phyloP scores from a whole-genome alignment of 306 rosid species.

The Vigna nakashimae region DNA sequence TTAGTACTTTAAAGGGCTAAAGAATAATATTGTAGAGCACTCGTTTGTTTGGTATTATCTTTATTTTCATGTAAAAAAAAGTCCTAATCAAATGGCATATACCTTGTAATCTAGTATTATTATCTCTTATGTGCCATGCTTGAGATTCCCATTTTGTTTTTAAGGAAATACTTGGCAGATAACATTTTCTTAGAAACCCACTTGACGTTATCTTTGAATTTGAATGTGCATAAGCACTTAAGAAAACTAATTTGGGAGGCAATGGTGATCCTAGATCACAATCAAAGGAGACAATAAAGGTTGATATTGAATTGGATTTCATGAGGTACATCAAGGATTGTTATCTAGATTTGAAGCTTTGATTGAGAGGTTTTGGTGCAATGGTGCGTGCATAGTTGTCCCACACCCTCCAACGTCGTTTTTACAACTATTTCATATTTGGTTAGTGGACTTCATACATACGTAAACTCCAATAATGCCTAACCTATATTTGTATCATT shows the following conservation, averaged over 20 bases:
- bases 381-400: conserved; percentile 41
- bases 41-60: not conserved
- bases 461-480: conserved; percentile 32
- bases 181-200: conserved; percentile 23
- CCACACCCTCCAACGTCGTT: conserved; percentile 30
- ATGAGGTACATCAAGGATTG: conserved; percentile 16
- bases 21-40: conserved; percentile 18
- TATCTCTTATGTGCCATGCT: not conserved
- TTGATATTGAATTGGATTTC: conserved; percentile 27
- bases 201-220: conserved; percentile 12
- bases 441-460: conserved; percentile 32
- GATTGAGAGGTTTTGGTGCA: conserved; percentile 34
- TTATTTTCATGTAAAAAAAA: not conserved
- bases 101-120: not conserved
- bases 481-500: conserved; percentile 30
- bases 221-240: not conserved
- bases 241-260: conserved; percentile 25
- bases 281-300: conserved; percentile 16
- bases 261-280: conserved; percentile 12
- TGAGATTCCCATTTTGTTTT: conserved; percentile 30
- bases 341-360: conserved; percentile 25
- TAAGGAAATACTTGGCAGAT: not conserved
- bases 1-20: not conserved
- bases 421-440: conserved; percentile 34
- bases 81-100: not conserved